phyloP scores from a whole-genome alignment of 805 yeast species.

The Cyberlindnera veronae region DNA sequence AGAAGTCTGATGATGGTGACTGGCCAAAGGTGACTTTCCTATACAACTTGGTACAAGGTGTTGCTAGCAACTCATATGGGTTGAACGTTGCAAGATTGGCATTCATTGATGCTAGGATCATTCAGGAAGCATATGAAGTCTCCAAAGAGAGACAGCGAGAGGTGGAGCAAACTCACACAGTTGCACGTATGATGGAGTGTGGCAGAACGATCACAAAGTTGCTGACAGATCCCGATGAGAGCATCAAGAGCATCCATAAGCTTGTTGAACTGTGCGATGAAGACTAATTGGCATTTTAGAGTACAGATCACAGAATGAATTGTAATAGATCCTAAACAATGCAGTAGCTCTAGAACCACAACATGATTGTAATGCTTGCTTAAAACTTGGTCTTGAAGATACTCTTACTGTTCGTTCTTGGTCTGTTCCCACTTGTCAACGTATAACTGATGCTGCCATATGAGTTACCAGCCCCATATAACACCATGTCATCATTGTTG shows the following conservation, averaged over 20 bases:
- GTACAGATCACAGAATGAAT: too few relatives aligned
- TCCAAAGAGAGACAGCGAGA: conserved; percentile 75
- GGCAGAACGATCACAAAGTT: neutral
- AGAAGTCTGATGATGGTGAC: conserved; percentile 30
- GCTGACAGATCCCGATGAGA: neutral
- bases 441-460: conserved; percentile 41
- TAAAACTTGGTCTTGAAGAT: conserved; percentile 27
- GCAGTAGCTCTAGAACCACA: too few relatives aligned
- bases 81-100: conserved; percentile 97
- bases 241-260: conserved; percentile 5
- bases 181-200: neutral
- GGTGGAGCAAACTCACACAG: conserved; percentile 18
- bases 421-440: conserved; percentile 31
- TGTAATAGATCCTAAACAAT: too few relatives aligned
- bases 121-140: conserved; percentile 86
- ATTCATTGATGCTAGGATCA: conserved; percentile 81
- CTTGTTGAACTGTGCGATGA: conserved; percentile 5
- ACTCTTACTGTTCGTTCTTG: conserved; percentile 37
- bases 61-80: conserved; percentile 92
- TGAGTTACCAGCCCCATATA: conserved; percentile 42
- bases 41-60: conserved; percentile 88
- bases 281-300: too few relatives aligned
- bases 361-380: neutral
- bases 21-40: conserved; percentile 72
- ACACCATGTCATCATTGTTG: conserved; percentile 41